Evolutionary conservation across 2,329 filamentous ascomycete species (phyloP), one percentile per base, ranked within the genome.

Genomic region (Phoma sp.): DNA sequence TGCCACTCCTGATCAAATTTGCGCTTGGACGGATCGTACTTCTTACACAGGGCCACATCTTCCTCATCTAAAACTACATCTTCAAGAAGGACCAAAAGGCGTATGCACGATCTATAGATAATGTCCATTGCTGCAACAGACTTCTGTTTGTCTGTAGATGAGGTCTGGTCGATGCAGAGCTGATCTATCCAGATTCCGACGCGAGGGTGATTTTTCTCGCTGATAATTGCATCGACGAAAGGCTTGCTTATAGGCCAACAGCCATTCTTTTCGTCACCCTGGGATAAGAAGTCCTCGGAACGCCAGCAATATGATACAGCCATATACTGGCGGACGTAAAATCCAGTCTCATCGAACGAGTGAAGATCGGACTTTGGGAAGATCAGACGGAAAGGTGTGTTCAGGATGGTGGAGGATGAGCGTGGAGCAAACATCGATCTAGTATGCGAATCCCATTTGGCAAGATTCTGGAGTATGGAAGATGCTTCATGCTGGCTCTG

Each of bases 151-250:
- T 64, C 57, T 3, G 29, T 9, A 6, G 23, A 9, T 9, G 52
- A 53, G 0, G 10, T 10, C 15, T 64, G 57, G 6, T 61, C 37
- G 20, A 64, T 64, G 11, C 60, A 64, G 1, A 62, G 53, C 29
- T 64, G 60, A 20, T 64, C 61, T 15, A 64, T 59, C 61, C 60
- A 64, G 7, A 61, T 61, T 4, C 60, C 61, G 7, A 56, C 56
- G 11, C 61, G 49, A 12, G 49, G 52, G 26, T 60, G 50, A 5
- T 47, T 36, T 5, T 62, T 64, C 23, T 58, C 61, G 5, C 32
- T 2, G n/a, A 64, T n/a, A 3, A 62, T 62, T 1, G 59, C 61
- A 1, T 64, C 52, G 1, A 62, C 59, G 14, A 62, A 59, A 1
- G 52, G 47, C 11, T 56, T 62, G 40, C 59, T 62, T 7, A 62